Percentiles rank a stretch among this genome's conserved stretches.
Conservation (phyloP, 2,329 filamentous ascomycete genomes). For the Grosmannia penicillata region DNA sequence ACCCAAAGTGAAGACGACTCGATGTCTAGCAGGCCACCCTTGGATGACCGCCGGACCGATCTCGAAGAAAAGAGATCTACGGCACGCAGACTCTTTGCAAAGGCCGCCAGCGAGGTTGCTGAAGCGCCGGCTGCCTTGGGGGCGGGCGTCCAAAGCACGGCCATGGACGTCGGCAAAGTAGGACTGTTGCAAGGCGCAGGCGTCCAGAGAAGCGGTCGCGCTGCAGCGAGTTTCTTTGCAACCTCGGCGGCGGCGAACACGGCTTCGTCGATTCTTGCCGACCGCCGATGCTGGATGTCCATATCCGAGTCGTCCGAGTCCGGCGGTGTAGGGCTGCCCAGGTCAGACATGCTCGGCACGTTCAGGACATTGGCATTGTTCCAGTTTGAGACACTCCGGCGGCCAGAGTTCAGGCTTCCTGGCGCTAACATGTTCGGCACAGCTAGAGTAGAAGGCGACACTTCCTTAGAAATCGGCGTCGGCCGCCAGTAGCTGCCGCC, state of each 20-base stretch:
- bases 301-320: constrained; percentile 34
- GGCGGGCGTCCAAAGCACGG: constrained; percentile 15
- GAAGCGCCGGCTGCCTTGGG: constrained; percentile 15
- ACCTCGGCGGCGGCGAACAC: constrained; percentile 1
- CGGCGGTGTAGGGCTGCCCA: constrained; percentile 39
- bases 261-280: constrained; percentile 7
- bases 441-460: background rate
- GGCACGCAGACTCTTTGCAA: background rate
- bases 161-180: background rate
- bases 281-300: constrained; percentile 12
- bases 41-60: no score
- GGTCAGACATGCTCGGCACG: constrained; percentile 19
- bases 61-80: no score
- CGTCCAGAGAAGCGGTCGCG: constrained; percentile 14
- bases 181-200: constrained; percentile 5
- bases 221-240: background rate
- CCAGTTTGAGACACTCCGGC: constrained; percentile 13
- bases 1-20: background rate
- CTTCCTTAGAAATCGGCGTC: background rate
- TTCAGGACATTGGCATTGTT: no score
- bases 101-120: background rate
- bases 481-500: background rate
- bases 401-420: no score
- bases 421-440: no score
- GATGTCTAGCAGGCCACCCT: background rate